These are phyloP conservation scores for Pycnococcus provasolii DNA, from an alignment of 139 green algal species.

Conservation along the genomic window DNA sequence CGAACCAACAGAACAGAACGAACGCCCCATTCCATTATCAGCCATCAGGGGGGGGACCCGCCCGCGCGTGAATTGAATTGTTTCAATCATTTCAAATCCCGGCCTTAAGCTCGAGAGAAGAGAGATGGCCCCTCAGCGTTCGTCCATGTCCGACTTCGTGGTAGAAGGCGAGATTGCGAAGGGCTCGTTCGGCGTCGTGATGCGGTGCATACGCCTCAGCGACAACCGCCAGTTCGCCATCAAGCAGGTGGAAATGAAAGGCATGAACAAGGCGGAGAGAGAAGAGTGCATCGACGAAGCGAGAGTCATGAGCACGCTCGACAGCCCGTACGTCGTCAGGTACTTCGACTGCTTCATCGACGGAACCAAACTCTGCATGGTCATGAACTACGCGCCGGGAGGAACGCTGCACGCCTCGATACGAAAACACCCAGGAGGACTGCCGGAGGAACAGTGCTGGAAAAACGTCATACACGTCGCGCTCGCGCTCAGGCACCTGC, in stretches of 20 bases:
- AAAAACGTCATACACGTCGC: slow-evolving; percentile 44
- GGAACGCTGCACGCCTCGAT: slow-evolving; percentile 38
- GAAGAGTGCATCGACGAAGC: slow-evolving; percentile 58
- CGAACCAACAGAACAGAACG: no score
- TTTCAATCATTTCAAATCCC: no score
- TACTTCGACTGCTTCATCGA: slow-evolving; percentile 55
- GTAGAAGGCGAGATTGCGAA: slow-evolving; percentile 38
- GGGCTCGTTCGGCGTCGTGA: slow-evolving; percentile 52
- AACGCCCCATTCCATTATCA: no score
- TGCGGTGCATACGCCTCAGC: slow-evolving; percentile 20
- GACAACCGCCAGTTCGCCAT: slow-evolving; percentile 47
- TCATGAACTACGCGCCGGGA: slow-evolving; percentile 58
- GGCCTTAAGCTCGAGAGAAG: no score
- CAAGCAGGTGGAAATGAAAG: slow-evolving; percentile 54
- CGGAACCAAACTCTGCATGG: slow-evolving; percentile 52
- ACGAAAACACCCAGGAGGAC: neutral
- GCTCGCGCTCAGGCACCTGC: slow-evolving; percentile 34
- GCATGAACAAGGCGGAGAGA: slow-evolving; percentile 36
- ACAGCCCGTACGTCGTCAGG: slow-evolving; percentile 44
- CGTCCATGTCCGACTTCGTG: slow-evolving; percentile 35
- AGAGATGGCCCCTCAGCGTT: no score
- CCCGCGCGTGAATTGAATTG: no score
- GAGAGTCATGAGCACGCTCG: slow-evolving; percentile 44
- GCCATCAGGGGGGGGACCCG: no score
- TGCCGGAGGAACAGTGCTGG: slow-evolving; percentile 50